Conservation (phyloP, 2,329 filamentous ascomycete genomes). For the Gaeumannomyces tritici region DNA sequence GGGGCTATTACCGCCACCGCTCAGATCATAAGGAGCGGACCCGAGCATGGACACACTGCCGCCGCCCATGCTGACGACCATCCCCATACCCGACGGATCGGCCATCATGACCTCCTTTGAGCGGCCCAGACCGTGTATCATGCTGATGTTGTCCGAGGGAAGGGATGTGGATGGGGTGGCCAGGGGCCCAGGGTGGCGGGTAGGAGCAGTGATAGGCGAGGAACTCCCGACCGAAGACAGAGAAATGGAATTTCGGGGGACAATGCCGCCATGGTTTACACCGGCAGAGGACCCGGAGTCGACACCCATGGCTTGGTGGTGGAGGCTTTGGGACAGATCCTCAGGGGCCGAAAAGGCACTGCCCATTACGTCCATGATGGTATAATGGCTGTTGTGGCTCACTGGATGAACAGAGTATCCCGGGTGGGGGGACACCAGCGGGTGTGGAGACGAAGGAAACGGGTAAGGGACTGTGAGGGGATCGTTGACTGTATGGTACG, state of each 20-base stretch:
- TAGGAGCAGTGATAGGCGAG: conserved; percentile 32
- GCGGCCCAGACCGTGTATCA: conserved; percentile 25
- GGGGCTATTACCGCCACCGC: conserved; percentile 8
- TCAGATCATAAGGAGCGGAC: conserved; percentile 5
- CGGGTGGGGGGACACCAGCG: background rate
- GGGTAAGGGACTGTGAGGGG: background rate
- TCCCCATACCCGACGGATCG: conserved; percentile 12
- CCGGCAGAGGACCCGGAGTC: background rate
- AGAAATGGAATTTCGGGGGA: conserved; percentile 13
- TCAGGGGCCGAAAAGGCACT: background rate
- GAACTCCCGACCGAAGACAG: conserved; percentile 37
- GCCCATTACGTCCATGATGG: background rate
- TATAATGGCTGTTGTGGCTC: background rate
- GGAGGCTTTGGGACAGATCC: background rate
- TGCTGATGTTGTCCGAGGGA: conserved; percentile 22
- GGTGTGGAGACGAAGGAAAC: background rate
- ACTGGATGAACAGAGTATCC: background rate
- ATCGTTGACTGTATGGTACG: background rate
- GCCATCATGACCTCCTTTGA: conserved; percentile 30
- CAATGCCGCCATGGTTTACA: background rate
- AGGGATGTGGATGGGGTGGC: conserved; percentile 32
- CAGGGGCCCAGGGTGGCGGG: conserved; percentile 38
- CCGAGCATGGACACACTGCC: background rate
- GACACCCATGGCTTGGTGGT: background rate
- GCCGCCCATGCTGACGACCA: conserved; percentile 8